A percentile compares a stretch with the other conserved stretches of the same genome.
Conservation (phyloP, 129 eudicot species). For the Dittrichia graveolens region DNA sequence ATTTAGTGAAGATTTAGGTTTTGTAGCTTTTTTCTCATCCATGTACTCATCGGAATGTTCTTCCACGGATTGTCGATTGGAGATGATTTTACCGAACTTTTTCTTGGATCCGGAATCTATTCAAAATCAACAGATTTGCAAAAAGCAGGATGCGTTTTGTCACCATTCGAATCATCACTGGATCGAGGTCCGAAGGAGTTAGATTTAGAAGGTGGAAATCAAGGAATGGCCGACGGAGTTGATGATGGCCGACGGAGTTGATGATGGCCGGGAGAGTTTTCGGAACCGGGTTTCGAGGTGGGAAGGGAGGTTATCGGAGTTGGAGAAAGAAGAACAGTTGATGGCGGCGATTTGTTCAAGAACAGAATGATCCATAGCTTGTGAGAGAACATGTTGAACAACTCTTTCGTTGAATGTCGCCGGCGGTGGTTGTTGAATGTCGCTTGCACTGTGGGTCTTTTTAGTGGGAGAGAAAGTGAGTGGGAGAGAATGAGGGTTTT, state of each 20-base stretch:
- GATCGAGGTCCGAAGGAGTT: constrained; percentile 32
- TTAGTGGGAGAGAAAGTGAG: too few species aligned
- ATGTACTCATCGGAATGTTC: constrained; percentile 22
- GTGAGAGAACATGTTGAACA: constrained; percentile 59
- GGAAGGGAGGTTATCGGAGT: constrained; percentile 44
- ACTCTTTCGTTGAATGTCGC: constrained; percentile 61
- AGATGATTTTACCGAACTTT: constrained; percentile 19
- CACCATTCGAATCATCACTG: constrained; percentile 4
- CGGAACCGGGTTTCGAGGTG: constrained; percentile 59
- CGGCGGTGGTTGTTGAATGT: too few species aligned
- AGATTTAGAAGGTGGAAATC: constrained; percentile 32
- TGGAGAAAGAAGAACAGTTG: constrained; percentile 46
- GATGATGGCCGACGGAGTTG: constrained; percentile 20
- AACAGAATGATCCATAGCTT: constrained; percentile 56
- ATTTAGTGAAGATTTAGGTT: neutral
- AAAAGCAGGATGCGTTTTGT: constrained; percentile 17
- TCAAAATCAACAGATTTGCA: constrained; percentile 30
- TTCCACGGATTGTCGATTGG: neutral
- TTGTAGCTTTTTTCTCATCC: constrained; percentile 7
- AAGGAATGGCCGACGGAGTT: too few species aligned
- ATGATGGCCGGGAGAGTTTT: constrained; percentile 43
- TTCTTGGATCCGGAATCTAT: constrained; percentile 26
- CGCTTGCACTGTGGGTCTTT: too few species aligned
- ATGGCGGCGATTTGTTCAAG: constrained; percentile 65
- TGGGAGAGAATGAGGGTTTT: too few species aligned